Base-by-base conservation (phyloP, 2,329 filamentous ascomycete species). In the Botrytis sinoallii region DNA sequence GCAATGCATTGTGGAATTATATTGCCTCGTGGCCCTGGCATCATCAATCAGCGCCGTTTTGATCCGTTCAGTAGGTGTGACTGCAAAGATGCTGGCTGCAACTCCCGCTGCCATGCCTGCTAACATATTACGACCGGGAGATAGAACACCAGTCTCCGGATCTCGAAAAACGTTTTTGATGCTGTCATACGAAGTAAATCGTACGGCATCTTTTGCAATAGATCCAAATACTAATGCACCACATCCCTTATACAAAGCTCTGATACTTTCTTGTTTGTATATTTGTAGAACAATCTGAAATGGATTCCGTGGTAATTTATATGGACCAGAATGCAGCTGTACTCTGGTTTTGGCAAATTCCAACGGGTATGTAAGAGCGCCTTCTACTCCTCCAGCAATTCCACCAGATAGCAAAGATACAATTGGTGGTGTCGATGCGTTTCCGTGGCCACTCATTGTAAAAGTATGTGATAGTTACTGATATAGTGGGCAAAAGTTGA, bases 271-370 rank as follows among this genome's bases (percentile, higher is more conserved):
- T 25, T 85, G 82, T 32, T 83, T 82, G 68, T 88, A 86, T 12
- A 90, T 87, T 40, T 87, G 82, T 7, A 81, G 73, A 46, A 92
- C 87, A 9, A 91, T 85, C 0, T 82, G 77, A 77, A 90, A 88
- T 0, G 89, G 89, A 72, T 91, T 91, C 59, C 83, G 83, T 0
- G 87, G 85, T 14, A 84, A 83, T 20, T 83, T 82, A 2, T 74
- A 73, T 59, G 48, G 65, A 1, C 82, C 59, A 82, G 79, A 74
- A 82, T 81, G 83, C n/a, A 90, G 83, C 76, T 91, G 89, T 4
- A 89, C 85, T 72, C 88, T 84, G 0, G 90, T 91, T 81, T 92
- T 92, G 71, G 89, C 89, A 77, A 91, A 92, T 78, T 92, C 90
- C 77, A 91, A 88, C 0, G 90, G 90, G 80, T 91, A 91, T 25